Conservation (phyloP, 2,329 filamentous ascomycete genomes). For the Fusarium sp. region DNA sequence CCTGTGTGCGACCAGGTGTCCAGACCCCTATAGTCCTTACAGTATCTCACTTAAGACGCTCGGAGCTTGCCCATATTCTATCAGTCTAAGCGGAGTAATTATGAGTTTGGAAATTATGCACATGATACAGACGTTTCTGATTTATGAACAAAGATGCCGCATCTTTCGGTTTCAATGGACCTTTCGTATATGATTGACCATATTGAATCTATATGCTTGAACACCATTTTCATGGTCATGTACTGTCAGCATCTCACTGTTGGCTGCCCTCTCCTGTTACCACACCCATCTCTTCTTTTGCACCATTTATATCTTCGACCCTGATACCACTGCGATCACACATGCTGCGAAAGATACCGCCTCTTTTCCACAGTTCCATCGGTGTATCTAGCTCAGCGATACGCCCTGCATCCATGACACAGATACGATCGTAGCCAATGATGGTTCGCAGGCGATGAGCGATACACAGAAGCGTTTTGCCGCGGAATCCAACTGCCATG, state of each 20-base stretch:
- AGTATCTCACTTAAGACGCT: neutral
- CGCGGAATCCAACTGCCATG: slow-evolving; percentile 84
- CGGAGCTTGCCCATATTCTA: neutral
- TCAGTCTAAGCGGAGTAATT: neutral
- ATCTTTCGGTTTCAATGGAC: neutral
- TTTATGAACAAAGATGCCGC: neutral
- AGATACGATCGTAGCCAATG: slow-evolving; percentile 92
- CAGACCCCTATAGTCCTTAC: neutral
- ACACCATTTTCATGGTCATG: neutral
- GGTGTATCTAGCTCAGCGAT: slow-evolving; percentile 91
- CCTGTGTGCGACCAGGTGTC: neutral
- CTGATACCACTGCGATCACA: slow-evolving; percentile 86
- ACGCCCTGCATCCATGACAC: slow-evolving; percentile 89
- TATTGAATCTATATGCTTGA: neutral
- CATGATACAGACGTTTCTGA: neutral
- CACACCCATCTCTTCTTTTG: slow-evolving; percentile 49
- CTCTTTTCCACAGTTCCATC: slow-evolving; percentile 73
- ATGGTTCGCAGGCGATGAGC: slow-evolving; percentile 93
- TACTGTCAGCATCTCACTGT: neutral
- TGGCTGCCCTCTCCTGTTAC: slow-evolving; percentile 6
- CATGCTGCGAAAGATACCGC: slow-evolving; percentile 88
- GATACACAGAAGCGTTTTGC: slow-evolving; percentile 90
- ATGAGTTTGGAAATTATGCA: neutral
- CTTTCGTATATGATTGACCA: neutral
- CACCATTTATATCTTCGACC: slow-evolving; percentile 61